These are phyloP conservation scores for Pelargonium australe DNA, from an alignment of 441 rosid species.

Conservation along the genomic window DNA sequence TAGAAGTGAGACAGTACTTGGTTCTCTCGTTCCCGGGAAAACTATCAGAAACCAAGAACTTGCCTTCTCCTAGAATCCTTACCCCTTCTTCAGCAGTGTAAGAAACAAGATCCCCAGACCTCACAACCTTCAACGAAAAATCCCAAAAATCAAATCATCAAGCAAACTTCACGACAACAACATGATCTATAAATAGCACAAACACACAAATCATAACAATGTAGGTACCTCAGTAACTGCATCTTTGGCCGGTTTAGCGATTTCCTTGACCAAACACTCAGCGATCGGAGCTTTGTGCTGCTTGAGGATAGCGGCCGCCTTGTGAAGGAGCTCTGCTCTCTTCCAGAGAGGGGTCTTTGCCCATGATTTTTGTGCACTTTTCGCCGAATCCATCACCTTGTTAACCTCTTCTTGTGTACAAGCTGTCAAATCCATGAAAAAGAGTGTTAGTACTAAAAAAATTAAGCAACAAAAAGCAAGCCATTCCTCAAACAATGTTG, in stretches of 20 bases:
- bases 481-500: too few relatives aligned
- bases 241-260: conserved; percentile 96
- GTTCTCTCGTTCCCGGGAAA: conserved; percentile 96
- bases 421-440: conserved; percentile 34
- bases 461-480: neutral
- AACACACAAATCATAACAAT: neutral
- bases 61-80: conserved; percentile 87
- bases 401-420: conserved; percentile 96
- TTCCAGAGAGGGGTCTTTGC: conserved; percentile 95
- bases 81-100: conserved; percentile 96
- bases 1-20: conserved; percentile 92
- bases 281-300: conserved; percentile 76
- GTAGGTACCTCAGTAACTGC: conserved; percentile 69
- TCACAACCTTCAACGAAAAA: conserved; percentile 53
- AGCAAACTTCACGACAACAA: too few relatives aligned
- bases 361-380: conserved; percentile 76
- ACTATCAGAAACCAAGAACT: conserved; percentile 85
- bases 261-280: conserved; percentile 88
- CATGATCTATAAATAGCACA: too few relatives aligned
- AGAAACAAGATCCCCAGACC: conserved; percentile 92
- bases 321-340: conserved; percentile 93
- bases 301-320: conserved; percentile 81
- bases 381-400: conserved; percentile 73
- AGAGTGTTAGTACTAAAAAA: neutral
- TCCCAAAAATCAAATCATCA: neutral